Evolutionary conservation across 2,329 filamentous ascomycete genomes (phyloP), one percentile per base, ranked within the genome.

Genomic region (Beauveria scarabaeidicola): DNA sequence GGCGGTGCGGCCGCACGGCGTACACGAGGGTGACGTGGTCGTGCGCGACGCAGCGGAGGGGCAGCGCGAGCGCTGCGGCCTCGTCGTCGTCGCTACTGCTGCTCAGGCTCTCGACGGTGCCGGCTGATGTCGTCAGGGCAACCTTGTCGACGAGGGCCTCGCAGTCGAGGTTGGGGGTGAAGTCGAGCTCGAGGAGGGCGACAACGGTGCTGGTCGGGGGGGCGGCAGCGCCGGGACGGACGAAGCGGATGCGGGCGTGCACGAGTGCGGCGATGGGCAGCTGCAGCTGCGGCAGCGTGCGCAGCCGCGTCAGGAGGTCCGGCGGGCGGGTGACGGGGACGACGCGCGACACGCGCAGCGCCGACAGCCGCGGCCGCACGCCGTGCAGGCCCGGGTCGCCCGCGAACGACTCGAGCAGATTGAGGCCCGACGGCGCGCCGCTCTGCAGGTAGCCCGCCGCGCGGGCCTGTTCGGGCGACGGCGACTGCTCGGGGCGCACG

Each of bases 331-430:
- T 84, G 46, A 83, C 79, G 5, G 88, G 89, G 7, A 86, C 84
- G 5, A 92, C 87, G 63, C 87, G 83, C 46, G 87, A 90, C 38
- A 93, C 88, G 52, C 89, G 80, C 62, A 88, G 77, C 5, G 89
- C 88, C 10, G 89, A 91, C 2, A 94, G 77, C 32, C 83, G 82
- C 51, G 89, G 87, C 64, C 80, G 79, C 27, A 84, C 74, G 40
- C 85, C 83, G 17, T 75, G 76, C 19, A 91, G 75, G 27, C 79
- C 80, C 23, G 85, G 82, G 67, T 91, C 89, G 62, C 77, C 78
- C 56, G 81, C 79, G 62, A 93, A 89, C 3, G 89, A 81, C 68
- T 89, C 86, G 15, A 94, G 81, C n/a, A 93, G 77, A 69, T 93
- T 94, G 63, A 90, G 77, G 1, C 88, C 86, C 7, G 86, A 81